Evolutionary conservation across 1,284 basidiomycete genomes (phyloP).

Genomic region (Cystobasidium sp.): DNA sequence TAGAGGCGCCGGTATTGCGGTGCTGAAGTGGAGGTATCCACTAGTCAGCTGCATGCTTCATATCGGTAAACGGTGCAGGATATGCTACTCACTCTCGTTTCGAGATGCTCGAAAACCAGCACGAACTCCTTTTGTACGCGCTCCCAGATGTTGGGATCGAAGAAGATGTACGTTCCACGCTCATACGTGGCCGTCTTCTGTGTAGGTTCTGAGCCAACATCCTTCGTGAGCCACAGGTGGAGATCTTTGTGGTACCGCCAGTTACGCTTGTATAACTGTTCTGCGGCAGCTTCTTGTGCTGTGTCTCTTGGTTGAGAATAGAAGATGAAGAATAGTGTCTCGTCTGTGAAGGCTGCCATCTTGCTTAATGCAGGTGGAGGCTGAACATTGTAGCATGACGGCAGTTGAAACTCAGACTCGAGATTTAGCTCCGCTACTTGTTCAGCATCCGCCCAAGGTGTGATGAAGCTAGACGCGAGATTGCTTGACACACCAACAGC

Average conservation of each 20-base stretch:
- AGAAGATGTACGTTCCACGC: constrained; percentile 86
- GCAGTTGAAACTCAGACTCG: constrained; percentile 78
- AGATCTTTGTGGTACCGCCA: constrained; percentile 98
- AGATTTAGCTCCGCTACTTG: constrained; percentile 80
- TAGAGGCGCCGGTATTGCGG: constrained; percentile 25
- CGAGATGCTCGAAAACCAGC: constrained; percentile 80
- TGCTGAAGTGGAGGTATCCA: background rate
- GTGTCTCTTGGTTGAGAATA: constrained; percentile 92
- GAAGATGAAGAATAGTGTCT: constrained; percentile 99
- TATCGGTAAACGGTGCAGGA: background rate
- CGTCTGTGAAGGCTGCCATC: constrained; percentile 87
- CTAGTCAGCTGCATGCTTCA: background rate
- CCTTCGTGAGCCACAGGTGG: constrained; percentile 93
- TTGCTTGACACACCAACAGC: constrained; percentile 62
- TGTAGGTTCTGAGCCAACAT: constrained; percentile 77
- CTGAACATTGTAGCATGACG: constrained; percentile 91
- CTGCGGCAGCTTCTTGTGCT: constrained; percentile 91
- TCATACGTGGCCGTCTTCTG: constrained; percentile 89
- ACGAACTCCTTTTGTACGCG: constrained; percentile 83
- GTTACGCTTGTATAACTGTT: constrained; percentile 95
- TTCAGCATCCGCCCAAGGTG: constrained; percentile 81
- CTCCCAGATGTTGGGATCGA: constrained; percentile 86
- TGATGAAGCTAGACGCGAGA: constrained; percentile 91
- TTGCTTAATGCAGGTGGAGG: constrained; percentile 86
- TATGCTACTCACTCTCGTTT: constrained; percentile 67